Evolutionary conservation across 1,284 basidiomycete genomes (phyloP).

Genomic region (Pseudomicrostroma phylloplanum): DNA sequence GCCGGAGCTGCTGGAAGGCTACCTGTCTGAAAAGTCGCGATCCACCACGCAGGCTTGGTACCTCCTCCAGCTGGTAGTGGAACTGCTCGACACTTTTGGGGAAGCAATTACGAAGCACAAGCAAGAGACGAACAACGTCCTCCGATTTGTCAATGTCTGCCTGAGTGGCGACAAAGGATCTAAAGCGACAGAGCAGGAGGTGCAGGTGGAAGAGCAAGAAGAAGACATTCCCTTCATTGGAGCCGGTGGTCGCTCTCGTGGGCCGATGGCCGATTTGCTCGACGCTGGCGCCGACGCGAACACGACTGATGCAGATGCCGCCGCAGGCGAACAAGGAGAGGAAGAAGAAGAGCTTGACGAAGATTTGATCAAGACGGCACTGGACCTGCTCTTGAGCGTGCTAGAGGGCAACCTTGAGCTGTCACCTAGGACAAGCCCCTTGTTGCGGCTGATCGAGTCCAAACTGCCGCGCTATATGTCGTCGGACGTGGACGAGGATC

Average conservation of each 20-base stretch:
- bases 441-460: conserved; percentile 36
- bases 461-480: conserved; percentile 32
- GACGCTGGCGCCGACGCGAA: background rate
- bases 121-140: conserved; percentile 27
- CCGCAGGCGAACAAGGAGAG: conserved; percentile 10
- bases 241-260: background rate
- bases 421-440: conserved; percentile 21
- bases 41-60: conserved; percentile 3
- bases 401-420: conserved; percentile 32
- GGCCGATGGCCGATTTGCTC: background rate
- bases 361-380: conserved; percentile 13
- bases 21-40: background rate
- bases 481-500: conserved; percentile 14
- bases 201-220: conserved; percentile 10
- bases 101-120: conserved; percentile 23
- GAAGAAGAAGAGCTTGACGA: conserved; percentile 33
- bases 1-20: conserved; percentile 6
- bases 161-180: conserved; percentile 17
- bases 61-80: conserved; percentile 34
- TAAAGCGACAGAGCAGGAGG: background rate
- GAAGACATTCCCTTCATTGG: background rate
- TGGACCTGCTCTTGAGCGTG: conserved; percentile 40
- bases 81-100: conserved; percentile 42
- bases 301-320: background rate
- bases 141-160: conserved; percentile 42